A percentile compares a stretch with the other conserved stretches of the same genome.
Conservation (phyloP, 2,329 filamentous ascomycete species). For the Penicillium sp. region DNA sequence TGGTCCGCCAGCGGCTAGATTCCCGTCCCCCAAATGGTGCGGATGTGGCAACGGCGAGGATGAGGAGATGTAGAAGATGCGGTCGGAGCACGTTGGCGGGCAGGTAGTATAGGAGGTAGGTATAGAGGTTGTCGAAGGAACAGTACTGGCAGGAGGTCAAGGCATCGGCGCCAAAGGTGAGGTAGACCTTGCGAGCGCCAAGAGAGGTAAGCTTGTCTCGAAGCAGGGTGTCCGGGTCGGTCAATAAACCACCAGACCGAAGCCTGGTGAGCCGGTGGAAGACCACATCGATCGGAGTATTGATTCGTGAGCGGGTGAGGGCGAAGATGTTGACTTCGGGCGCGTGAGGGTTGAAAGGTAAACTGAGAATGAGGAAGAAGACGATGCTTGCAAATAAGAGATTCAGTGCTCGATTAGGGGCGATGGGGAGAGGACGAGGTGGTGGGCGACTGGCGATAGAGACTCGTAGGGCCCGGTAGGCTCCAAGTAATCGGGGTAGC, state of each 20-base stretch:
- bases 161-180: conserved; percentile 75
- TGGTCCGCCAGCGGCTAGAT: conserved; percentile 67
- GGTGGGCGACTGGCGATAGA: conserved; percentile 38
- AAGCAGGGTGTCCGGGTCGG: conserved; percentile 62
- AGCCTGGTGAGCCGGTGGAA: conserved; percentile 68
- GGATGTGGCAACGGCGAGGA: conserved; percentile 74
- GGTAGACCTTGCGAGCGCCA: conserved; percentile 76
- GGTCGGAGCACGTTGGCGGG: conserved; percentile 67
- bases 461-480: conserved; percentile 37
- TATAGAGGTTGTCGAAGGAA: conserved; percentile 64
- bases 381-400: conserved; percentile 56
- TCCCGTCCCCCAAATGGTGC: conserved; percentile 63
- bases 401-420: conserved; percentile 43
- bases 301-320: conserved; percentile 75
- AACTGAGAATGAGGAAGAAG: conserved; percentile 60
- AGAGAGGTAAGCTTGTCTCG: conserved; percentile 68
- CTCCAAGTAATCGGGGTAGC: conserved; percentile 40
- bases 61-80: conserved; percentile 76
- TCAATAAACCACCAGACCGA: conserved; percentile 44
- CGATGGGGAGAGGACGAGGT: conserved; percentile 37
- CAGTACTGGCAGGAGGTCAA: conserved; percentile 82
- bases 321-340: conserved; percentile 69
- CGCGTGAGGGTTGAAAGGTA: conserved; percentile 65
- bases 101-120: conserved; percentile 79
- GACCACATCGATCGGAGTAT: conserved; percentile 80